A percentile compares a stretch with the other conserved stretches of the same genome.
These are phyloP conservation scores for Cyclostephanos tholiformis DNA, from an alignment of 108 stramenopile genomes.

Conservation along the genomic window DNA sequence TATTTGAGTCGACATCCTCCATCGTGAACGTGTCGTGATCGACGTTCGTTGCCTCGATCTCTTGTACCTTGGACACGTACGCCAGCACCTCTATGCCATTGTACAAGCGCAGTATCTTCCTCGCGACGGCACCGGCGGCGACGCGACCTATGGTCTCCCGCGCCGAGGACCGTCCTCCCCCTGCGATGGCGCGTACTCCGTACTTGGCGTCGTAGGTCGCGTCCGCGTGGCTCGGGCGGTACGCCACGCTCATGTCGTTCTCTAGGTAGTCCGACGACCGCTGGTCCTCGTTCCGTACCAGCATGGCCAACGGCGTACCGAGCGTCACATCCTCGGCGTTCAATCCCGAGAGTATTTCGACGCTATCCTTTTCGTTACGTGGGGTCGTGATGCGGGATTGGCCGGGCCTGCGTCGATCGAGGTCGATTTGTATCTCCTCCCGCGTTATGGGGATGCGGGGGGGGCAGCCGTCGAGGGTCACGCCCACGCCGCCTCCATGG, in stretches of 20 bases:
- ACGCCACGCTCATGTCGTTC: constrained; percentile 95
- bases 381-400: constrained; percentile 96
- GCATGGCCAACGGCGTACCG: constrained; percentile 98
- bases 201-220: constrained; percentile 99
- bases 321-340: constrained; percentile 84
- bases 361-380: constrained; percentile 93
- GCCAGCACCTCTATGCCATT: constrained; percentile 91
- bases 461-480: constrained; percentile 95
- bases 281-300: constrained; percentile 95
- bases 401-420: constrained; percentile 92
- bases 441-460: constrained; percentile 88
- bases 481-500: constrained; percentile 97
- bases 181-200: constrained; percentile 96
- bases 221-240: constrained; percentile 98
- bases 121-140: constrained; percentile 96
- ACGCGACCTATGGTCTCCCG: constrained; percentile 99
- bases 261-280: constrained; percentile 92
- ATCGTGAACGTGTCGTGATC: constrained; percentile 91
- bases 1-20: constrained; percentile 95
- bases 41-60: constrained; percentile 80
- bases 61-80: constrained; percentile 91
- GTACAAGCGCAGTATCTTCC: constrained; percentile 90
- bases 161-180: constrained; percentile 94
- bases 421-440: constrained; percentile 92
- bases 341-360: constrained; percentile 94